Evolutionary conservation across 495 filamentous ascomycete species (phyloP).

Genomic region (Hypoxylon rickii): DNA sequence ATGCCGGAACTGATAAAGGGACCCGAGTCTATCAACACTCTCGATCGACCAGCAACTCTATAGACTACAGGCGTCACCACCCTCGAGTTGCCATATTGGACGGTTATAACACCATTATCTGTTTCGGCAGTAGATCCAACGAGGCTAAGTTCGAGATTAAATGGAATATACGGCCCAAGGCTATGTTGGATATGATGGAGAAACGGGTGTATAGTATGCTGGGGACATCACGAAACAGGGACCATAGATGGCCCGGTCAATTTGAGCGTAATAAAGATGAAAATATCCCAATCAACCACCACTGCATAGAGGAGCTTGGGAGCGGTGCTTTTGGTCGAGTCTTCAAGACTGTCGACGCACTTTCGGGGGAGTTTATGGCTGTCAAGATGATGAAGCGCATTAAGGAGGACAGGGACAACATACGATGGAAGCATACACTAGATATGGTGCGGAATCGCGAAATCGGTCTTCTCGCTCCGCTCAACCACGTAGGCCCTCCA

Average conservation of each 20-base stretch:
- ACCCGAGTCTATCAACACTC: background rate
- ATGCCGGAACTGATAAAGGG: background rate
- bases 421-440: background rate
- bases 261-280: too few species aligned
- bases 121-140: background rate
- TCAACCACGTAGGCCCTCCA: conserved; percentile 4
- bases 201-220: too few species aligned
- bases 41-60: background rate
- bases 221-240: too few species aligned
- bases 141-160: background rate
- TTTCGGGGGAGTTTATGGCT: conserved; percentile 11
- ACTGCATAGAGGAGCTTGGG: background rate
- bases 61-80: background rate
- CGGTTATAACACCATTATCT: background rate
- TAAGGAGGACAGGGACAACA: background rate
- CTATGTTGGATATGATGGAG: background rate
- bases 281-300: too few species aligned
- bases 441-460: background rate
- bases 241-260: too few species aligned
- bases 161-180: background rate
- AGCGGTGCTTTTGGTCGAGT: conserved; percentile 8
- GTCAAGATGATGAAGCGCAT: conserved; percentile 3
- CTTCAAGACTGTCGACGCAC: conserved; percentile 6
- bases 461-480: background rate
- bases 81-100: background rate